These are phyloP conservation scores for Silene noctiflora DNA, from an alignment of 179 eudicot species.

Conservation along the genomic window DNA sequence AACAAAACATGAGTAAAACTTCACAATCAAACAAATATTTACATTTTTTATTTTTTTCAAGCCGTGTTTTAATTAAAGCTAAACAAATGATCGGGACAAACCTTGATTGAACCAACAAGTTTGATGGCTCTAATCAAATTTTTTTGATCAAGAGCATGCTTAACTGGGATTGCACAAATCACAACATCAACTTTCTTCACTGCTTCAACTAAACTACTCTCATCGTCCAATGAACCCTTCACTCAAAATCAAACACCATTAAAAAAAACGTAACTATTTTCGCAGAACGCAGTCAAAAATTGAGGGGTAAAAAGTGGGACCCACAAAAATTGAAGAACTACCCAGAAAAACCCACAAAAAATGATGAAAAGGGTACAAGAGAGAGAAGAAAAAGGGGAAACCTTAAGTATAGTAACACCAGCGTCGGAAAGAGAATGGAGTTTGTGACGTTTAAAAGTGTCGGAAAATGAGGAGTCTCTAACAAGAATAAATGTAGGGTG, in stretches of 20 bases:
- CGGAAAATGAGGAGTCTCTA: conserved; percentile 51
- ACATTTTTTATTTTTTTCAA: no score
- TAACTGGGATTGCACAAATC: conserved; percentile 61
- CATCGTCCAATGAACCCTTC: conserved; percentile 80
- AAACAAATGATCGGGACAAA: not conserved
- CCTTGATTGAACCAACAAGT: conserved; percentile 68
- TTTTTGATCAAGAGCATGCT: conserved; percentile 62
- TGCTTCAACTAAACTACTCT: conserved; percentile 60
- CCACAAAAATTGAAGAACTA: not conserved
- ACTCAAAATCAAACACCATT: not conserved
- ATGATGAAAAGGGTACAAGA: conserved; percentile 1
- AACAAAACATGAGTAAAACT: not conserved
- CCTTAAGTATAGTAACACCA: conserved; percentile 55
- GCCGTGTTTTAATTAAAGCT: not conserved
- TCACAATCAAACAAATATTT: no score
- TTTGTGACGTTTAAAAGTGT: conserved; percentile 45
- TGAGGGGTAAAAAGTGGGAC: not conserved
- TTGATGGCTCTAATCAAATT: conserved; percentile 59
- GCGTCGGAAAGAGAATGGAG: conserved; percentile 48
- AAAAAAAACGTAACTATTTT: no score
- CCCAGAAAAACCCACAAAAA: conserved; percentile 1
- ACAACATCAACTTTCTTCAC: conserved; percentile 75
- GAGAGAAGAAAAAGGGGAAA: conserved; percentile 7
- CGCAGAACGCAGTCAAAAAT: not conserved
- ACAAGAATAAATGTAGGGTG: conserved; percentile 74